These are phyloP conservation scores for Pythium oligandrum DNA, from an alignment of 352 stramenopile species.

Conservation along the genomic window DNA sequence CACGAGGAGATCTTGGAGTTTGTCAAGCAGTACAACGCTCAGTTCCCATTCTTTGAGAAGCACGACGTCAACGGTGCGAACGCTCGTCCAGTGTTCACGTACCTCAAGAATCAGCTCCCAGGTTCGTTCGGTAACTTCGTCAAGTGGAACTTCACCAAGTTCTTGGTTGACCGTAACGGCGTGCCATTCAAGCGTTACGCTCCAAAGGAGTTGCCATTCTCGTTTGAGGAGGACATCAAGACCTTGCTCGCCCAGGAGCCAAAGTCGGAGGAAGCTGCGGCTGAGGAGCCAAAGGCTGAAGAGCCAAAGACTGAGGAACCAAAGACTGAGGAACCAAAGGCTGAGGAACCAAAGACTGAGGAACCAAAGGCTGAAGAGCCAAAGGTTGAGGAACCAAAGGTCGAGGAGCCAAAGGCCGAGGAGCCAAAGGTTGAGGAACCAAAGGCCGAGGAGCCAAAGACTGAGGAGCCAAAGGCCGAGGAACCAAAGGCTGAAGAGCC, in stretches of 20 bases:
- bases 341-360: no score
- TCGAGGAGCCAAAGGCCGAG: no score
- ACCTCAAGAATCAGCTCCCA: conserved; percentile 71
- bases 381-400: no score
- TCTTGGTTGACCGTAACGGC: conserved; percentile 82
- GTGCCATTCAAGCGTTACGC: conserved; percentile 67
- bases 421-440: no score
- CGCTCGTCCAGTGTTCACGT: conserved; percentile 70
- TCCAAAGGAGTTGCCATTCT: conserved; percentile 56
- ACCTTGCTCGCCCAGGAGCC: conserved; percentile 32
- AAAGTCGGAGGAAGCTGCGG: no score
- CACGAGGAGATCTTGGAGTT: conserved; percentile 57
- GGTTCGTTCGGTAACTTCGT: conserved; percentile 70
- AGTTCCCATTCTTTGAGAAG: conserved; percentile 64
- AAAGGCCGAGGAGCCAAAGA: neutral
- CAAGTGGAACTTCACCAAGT: conserved; percentile 91
- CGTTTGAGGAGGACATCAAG: conserved; percentile 79
- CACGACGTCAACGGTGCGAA: conserved; percentile 84
- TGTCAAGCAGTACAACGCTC: conserved; percentile 41
- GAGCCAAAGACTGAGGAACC: conserved; percentile 1
- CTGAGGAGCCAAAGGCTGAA: no score
- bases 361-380: neutral
- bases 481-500: neutral
- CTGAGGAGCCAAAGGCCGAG: neutral
- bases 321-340: no score